These are phyloP conservation scores for Alternaria consortialis DNA, from an alignment of 2,329 filamentous ascomycete genomes.

Conservation along the genomic window DNA sequence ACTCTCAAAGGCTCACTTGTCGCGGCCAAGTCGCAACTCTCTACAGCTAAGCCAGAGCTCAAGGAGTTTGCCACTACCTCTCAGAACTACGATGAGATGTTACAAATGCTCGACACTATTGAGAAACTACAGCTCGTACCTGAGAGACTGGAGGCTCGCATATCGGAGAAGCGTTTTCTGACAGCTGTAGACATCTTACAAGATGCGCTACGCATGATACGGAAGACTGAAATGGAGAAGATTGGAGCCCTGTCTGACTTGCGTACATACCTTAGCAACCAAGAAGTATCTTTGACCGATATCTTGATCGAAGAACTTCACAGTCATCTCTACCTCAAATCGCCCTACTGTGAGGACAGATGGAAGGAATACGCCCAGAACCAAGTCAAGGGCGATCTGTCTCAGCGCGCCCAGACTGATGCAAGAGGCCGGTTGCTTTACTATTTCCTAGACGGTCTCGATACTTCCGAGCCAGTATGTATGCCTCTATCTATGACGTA, in stretches of 20 bases:
- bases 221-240: conserved; percentile 86
- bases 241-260: conserved; percentile 90
- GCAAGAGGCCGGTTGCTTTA: conserved; percentile 64
- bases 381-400: conserved; percentile 60
- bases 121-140: conserved; percentile 90
- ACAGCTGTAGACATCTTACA: conserved; percentile 92
- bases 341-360: conserved; percentile 93
- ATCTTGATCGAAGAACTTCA: conserved; percentile 97
- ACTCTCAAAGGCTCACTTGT: conserved; percentile 83
- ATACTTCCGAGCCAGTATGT: conserved; percentile 56
- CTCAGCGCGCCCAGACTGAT: conserved; percentile 45
- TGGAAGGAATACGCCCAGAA: conserved; percentile 85
- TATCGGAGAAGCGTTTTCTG: conserved; percentile 95
- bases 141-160: conserved; percentile 90
- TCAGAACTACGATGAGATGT: conserved; percentile 87
- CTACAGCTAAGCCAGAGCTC: conserved; percentile 87
- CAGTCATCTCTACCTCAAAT: conserved; percentile 96
- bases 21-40: conserved; percentile 80
- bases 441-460: conserved; percentile 65
- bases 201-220: conserved; percentile 81
- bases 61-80: conserved; percentile 88
- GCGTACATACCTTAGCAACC: conserved; percentile 87
- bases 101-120: conserved; percentile 82
- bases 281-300: conserved; percentile 90
- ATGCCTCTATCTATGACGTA: background rate